Base-by-base conservation (phyloP, 805 yeast species). In the Wickerhamiella azyma region DNA sequence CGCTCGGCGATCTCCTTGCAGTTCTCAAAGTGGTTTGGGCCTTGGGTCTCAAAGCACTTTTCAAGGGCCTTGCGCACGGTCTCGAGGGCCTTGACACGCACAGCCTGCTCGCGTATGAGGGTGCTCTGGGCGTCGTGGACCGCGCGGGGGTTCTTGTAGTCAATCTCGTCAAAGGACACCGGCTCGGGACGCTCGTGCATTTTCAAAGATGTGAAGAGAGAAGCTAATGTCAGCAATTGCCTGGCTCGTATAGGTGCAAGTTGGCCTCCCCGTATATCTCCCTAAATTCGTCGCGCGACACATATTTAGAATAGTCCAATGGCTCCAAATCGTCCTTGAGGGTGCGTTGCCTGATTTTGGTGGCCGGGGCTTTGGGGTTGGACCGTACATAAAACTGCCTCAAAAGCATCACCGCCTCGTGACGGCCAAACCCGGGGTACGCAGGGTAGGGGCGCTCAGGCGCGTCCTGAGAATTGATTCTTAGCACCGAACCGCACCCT, bases 401-500 rank as follows among this genome's bases (percentile, higher is more conserved):
- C 37, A 92, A 65, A 39, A 92, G 61, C 60, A 83, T 71, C 9
- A 92, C 78, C 0, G 96, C 95, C 54, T 88, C 96, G 48, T 76
- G 77, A 45, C 94, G 65, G 53, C 76, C 65, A 3, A 92, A 66
- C 0, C 95, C 96, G 0, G 97, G 96, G 43, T 72, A 72, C 2
- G 81, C 75, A 1, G 57, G 52, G 58, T 82, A 83, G n/a, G 50
- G 58, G 19, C 47, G 62, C 46, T 43, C 65, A 48, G 48, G 48
- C 1, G 58, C 51, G 48, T 76, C 82, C 2, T 60, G 55, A 16
- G 24, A 21, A 53, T 79, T 74, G 1, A 85, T 70, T 9, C 69
- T 64, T 26, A 85, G 62, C 1, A 89, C 92, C 0, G 94, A 79
- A 0, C 97, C 97, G 60, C 88, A 88, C 0, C 98, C 97, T 0